Percentiles rank a stretch among this genome's conserved stretches.
Evolutionary conservation across 352 stramenopile genomes (phyloP).

Genomic region (Globisporangium takayamanum): DNA sequence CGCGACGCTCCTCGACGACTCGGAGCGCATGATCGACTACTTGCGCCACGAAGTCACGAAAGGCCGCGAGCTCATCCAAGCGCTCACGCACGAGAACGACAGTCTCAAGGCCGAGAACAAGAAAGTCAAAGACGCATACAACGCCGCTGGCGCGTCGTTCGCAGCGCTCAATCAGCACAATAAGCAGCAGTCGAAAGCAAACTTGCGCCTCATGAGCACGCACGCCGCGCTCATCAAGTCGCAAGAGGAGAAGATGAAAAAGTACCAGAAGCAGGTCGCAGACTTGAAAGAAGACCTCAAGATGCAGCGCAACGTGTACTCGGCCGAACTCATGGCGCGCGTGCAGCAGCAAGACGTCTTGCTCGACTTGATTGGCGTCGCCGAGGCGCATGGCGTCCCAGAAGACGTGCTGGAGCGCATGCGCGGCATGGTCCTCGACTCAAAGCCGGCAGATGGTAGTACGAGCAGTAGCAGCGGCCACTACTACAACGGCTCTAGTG

Average conservation of each 20-base stretch:
- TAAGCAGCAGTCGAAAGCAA: conserved; percentile 91
- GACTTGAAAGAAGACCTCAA: conserved; percentile 79
- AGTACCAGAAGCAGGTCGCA: conserved; percentile 80
- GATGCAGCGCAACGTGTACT: conserved; percentile 77
- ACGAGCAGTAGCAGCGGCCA: conserved; percentile 4
- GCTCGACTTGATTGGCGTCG: conserved; percentile 41
- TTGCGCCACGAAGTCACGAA: conserved; percentile 76
- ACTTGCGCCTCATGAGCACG: conserved; percentile 86
- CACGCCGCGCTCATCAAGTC: conserved; percentile 82
- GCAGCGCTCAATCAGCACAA: conserved; percentile 91
- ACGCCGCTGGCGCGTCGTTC: conserved; percentile 88
- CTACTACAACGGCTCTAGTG: not conserved
- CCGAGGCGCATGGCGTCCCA: conserved; percentile 45
- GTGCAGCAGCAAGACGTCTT: conserved; percentile 51
- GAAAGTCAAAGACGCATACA: conserved; percentile 91
- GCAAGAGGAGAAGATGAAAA: conserved; percentile 88
- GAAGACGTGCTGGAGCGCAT: conserved; percentile 45
- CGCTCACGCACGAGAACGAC: conserved; percentile 68
- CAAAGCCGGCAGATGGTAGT: conserved; percentile 22
- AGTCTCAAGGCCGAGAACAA: conserved; percentile 84
- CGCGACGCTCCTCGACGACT: conserved; percentile 71
- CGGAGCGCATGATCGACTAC: conserved; percentile 82
- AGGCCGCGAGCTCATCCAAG: conserved; percentile 56
- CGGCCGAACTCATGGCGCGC: conserved; percentile 64
- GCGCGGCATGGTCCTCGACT: conserved; percentile 40